Evolutionary conservation across 176 grass and related monocot species (phyloP), one percentile per base, ranked within the genome.

Genomic region (Bonia amplexicaulis): DNA sequence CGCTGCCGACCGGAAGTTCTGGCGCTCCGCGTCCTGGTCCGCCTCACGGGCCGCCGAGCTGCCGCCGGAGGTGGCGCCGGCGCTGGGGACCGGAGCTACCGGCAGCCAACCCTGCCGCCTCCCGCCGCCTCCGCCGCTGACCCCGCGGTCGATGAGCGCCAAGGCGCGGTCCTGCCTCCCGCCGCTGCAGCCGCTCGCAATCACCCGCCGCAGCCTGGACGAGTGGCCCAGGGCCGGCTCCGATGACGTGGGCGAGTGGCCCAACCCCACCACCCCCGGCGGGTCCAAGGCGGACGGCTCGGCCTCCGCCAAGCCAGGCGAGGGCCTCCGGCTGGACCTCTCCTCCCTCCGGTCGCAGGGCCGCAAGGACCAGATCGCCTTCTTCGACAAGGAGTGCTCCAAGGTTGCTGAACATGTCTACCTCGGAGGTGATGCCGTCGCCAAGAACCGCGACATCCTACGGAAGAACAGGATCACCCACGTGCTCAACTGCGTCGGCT

Each of bases 301-400:
- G 2, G n/a, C 67, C 61, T 77, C 92, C 2, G 81, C 79, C 78
- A 90, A 58, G 90, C 87, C 87, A 0, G 91, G 89, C 6, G 91
- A 94, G 74, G 83, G 90, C 41, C 81, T 99, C 44, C 90, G 91
- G 45, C 79, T 99, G 2, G 93, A 99, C 80, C 90, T 96, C 59
- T 88, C 93, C 45, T 77, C 91, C 4, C 85, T 94, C 52, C 61
- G 78, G 5, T 91, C 93, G 3, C 91, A 91, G 73, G 93, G 85
- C 7, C 92, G 81, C 58, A 96, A 95, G 73, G 96, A 99, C 84
- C 96, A 99, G 90, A 94, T 99, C 71, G 93, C 96, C 76, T 94
- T 96, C 90, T 98, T 92, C 29, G 96, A 99, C 84, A 99, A 96
- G 89, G 96, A 99, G 88, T 99, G 96, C 69, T 99, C 96, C 71